Conservation (phyloP, 2,329 filamentous ascomycete species). For the Curvularia spicifera region DNA sequence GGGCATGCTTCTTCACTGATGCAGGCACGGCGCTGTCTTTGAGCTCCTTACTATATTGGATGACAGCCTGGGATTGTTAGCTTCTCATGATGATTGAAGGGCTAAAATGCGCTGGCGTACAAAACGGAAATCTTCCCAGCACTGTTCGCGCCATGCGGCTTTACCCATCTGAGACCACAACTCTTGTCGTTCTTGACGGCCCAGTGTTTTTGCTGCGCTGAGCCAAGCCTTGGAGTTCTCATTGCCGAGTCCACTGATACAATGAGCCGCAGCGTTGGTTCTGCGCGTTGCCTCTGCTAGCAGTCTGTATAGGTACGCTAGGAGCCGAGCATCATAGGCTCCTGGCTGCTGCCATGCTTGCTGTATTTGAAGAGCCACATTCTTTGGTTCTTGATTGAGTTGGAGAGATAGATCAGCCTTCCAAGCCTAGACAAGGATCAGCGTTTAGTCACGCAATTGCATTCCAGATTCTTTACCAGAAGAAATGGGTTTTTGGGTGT, state of each 20-base stretch:
- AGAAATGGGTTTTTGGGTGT: constrained; percentile 47
- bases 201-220: constrained; percentile 35
- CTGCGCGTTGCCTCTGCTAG: constrained; percentile 29
- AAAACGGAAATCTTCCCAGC: constrained; percentile 45
- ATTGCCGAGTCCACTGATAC: constrained; percentile 27
- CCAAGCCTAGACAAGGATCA: constrained; percentile 37
- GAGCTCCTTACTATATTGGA: constrained; percentile 38
- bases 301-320: constrained; percentile 38
- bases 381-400: constrained; percentile 18
- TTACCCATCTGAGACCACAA: constrained; percentile 39
- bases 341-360: constrained; percentile 33
- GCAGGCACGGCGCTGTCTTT: constrained; percentile 16
- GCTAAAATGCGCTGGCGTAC: constrained; percentile 25
- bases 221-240: constrained; percentile 38
- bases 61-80: constrained; percentile 36
- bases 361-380: constrained; percentile 21
- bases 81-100: neutral
- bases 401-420: constrained; percentile 37
- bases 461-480: constrained; percentile 21
- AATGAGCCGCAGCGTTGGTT: constrained; percentile 1
- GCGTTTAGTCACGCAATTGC: constrained; percentile 1
- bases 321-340: constrained; percentile 33
- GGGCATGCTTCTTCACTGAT: constrained; percentile 31
- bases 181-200: constrained; percentile 31
- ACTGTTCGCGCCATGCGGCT: constrained; percentile 38